Evolutionary conservation across 2,329 filamentous ascomycete genomes (phyloP).

Genomic region (Cladosporium sp.): DNA sequence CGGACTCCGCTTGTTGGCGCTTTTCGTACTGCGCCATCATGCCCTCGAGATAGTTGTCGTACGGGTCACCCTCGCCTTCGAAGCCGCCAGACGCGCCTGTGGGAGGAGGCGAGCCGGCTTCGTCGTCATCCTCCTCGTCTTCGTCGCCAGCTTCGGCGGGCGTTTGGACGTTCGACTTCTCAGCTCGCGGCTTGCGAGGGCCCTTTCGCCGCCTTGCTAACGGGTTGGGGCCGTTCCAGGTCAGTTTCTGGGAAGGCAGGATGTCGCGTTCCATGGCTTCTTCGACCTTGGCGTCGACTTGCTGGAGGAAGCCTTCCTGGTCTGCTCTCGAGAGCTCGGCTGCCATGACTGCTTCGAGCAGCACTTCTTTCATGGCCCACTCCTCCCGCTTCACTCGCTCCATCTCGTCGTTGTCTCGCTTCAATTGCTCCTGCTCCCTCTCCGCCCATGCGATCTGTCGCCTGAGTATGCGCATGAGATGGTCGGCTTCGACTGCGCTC

Average conservation of each 20-base stretch:
- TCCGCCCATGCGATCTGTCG: slow-evolving; percentile 70
- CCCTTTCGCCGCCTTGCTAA: not conserved
- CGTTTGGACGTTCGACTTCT: slow-evolving; percentile 4
- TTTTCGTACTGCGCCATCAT: slow-evolving; percentile 23
- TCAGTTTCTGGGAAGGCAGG: slow-evolving; percentile 29
- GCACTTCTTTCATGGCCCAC: slow-evolving; percentile 75
- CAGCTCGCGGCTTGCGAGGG: not conserved
- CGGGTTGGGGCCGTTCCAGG: slow-evolving; percentile 24
- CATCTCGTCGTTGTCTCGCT: slow-evolving; percentile 60
- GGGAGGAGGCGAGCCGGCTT: slow-evolving; percentile 23
- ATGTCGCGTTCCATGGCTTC: slow-evolving; percentile 36
- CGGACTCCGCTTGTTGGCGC: slow-evolving; percentile 22
- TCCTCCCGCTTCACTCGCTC: slow-evolving; percentile 66
- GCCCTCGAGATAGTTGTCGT: slow-evolving; percentile 30
- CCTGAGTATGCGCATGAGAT: slow-evolving; percentile 59
- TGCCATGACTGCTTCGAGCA: slow-evolving; percentile 73
- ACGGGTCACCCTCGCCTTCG: slow-evolving; percentile 31
- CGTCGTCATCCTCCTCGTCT: slow-evolving; percentile 13
- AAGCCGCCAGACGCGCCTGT: slow-evolving; percentile 29
- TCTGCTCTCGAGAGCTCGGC: slow-evolving; percentile 54
- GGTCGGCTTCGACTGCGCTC: slow-evolving; percentile 60
- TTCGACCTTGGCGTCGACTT: slow-evolving; percentile 29
- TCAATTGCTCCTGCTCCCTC: slow-evolving; percentile 61
- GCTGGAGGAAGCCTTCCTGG: slow-evolving; percentile 32
- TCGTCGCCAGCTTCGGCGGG: slow-evolving; percentile 12